Evolutionary conservation across 768 basidiomycete genomes (phyloP).

Genomic region (Hypsizygus marmoreus): DNA sequence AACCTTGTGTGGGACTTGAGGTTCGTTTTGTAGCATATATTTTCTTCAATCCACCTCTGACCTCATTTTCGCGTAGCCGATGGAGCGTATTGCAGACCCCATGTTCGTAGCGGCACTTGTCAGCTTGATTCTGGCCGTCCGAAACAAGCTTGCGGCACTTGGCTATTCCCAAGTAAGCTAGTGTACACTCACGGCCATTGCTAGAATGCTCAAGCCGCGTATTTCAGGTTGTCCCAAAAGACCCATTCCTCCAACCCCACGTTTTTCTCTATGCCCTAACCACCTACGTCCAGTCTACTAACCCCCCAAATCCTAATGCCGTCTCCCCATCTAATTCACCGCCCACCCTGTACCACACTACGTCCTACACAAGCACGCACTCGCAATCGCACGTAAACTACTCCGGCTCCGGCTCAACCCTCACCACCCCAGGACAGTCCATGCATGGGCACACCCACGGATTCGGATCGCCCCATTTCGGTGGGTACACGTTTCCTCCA

Average conservation of each 20-base stretch:
- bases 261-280: conserved; percentile 54
- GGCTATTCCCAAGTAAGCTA: conserved; percentile 42
- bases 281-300: conserved; percentile 32
- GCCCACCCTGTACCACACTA: too few species aligned
- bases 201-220: conserved; percentile 1
- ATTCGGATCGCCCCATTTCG: conserved; percentile 2
- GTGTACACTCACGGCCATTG: conserved; percentile 2
- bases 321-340: conserved; percentile 7
- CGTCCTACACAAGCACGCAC: too few species aligned
- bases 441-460: conserved; percentile 16
- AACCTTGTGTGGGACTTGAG: conserved; percentile 62
- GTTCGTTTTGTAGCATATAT: conserved; percentile 31
- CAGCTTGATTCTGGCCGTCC: conserved; percentile 63
- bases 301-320: conserved; percentile 12
- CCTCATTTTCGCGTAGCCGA: conserved; percentile 43
- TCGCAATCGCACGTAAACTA: too few species aligned
- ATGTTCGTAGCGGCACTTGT: conserved; percentile 69
- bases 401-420: too few species aligned
- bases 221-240: conserved; percentile 55
- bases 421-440: conserved; percentile 18
- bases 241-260: conserved; percentile 76
- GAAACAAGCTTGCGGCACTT: conserved; percentile 70
- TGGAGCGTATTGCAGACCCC: conserved; percentile 76
- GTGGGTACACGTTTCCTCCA: conserved; percentile 9
- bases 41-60: conserved; percentile 2